A percentile compares a stretch with the other conserved stretches of the same genome.
Conservation (phyloP, 2,329 filamentous ascomycete genomes). For the Alternaria brassicicola region DNA sequence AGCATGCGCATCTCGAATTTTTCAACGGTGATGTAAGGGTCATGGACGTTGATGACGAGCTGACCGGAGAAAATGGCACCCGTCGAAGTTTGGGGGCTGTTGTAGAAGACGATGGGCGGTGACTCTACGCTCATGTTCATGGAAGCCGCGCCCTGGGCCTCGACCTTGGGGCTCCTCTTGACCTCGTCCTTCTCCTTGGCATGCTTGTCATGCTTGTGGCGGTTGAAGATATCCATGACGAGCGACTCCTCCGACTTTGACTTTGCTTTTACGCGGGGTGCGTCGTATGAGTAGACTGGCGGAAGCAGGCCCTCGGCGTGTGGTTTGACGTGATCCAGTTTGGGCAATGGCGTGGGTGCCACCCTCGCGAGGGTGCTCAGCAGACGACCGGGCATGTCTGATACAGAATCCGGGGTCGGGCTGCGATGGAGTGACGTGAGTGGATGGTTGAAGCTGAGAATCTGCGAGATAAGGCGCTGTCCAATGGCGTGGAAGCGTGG, state of each 20-base stretch:
- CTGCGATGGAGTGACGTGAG: slow-evolving; percentile 21
- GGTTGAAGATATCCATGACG: slow-evolving; percentile 50
- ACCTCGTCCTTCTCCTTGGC: slow-evolving; percentile 26
- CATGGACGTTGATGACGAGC: slow-evolving; percentile 73
- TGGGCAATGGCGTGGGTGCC: slow-evolving; percentile 41
- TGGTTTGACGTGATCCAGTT: slow-evolving; percentile 32
- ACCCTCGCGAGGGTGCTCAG: slow-evolving; percentile 43
- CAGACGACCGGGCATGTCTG: slow-evolving; percentile 46
- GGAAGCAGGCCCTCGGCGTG: slow-evolving; percentile 36
- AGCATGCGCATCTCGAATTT: slow-evolving; percentile 75
- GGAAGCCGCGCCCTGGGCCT: slow-evolving; percentile 54
- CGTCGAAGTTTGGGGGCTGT: slow-evolving; percentile 73
- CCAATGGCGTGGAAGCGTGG: slow-evolving; percentile 24
- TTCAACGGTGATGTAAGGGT: slow-evolving; percentile 68
- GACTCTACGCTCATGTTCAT: slow-evolving; percentile 76
- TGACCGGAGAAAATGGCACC: slow-evolving; percentile 87
- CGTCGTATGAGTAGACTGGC: slow-evolving; percentile 45
- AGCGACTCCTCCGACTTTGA: slow-evolving; percentile 43
- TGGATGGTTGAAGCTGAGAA: slow-evolving; percentile 14
- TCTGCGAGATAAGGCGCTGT: slow-evolving; percentile 22
- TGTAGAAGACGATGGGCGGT: slow-evolving; percentile 84
- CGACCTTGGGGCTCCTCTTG: slow-evolving; percentile 46
- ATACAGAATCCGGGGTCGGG: slow-evolving; percentile 40
- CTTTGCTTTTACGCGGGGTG: slow-evolving; percentile 34
- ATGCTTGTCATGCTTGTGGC: slow-evolving; percentile 40